These are phyloP conservation scores for Closterium sp. DNA, from an alignment of 139 green algal genomes.

Conservation along the genomic window DNA sequence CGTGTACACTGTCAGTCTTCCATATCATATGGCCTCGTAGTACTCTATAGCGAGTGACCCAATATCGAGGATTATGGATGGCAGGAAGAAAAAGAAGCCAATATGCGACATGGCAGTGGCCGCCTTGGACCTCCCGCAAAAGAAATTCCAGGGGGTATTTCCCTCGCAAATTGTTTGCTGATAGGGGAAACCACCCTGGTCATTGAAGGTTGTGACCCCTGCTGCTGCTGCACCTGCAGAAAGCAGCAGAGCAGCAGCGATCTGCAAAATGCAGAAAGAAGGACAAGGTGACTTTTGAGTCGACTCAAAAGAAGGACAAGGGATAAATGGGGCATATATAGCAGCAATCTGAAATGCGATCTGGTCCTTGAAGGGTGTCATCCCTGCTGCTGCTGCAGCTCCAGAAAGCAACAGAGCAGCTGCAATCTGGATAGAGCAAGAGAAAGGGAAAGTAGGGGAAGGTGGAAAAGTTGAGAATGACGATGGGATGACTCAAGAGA, in stretches of 20 bases:
- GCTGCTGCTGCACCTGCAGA: background rate
- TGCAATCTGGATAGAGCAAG: no score
- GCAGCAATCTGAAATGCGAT: no score
- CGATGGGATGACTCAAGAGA: no score
- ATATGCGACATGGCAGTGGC: background rate
- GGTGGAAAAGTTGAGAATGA: no score
- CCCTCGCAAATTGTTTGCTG: background rate
- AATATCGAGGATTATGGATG: constrained; percentile 19
- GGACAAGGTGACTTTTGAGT: no score
- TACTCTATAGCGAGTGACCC: background rate
- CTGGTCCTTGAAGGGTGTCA: no score
- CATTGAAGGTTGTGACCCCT: background rate
- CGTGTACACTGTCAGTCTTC: no score
- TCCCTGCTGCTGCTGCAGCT: no score
- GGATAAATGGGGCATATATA: no score
- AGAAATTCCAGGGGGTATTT: background rate
- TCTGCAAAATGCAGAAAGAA: background rate
- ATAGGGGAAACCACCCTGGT: background rate
- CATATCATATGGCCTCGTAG: background rate
- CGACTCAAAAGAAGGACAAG: no score
- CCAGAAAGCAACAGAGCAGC: no score
- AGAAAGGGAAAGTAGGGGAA: no score
- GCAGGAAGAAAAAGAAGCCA: constrained; percentile 20
- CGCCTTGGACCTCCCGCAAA: background rate
- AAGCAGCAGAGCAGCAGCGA: background rate